Evolutionary conservation across 1,284 basidiomycete species (phyloP), one percentile per base, ranked within the genome.

Genomic region (Austroboletus niveus): DNA sequence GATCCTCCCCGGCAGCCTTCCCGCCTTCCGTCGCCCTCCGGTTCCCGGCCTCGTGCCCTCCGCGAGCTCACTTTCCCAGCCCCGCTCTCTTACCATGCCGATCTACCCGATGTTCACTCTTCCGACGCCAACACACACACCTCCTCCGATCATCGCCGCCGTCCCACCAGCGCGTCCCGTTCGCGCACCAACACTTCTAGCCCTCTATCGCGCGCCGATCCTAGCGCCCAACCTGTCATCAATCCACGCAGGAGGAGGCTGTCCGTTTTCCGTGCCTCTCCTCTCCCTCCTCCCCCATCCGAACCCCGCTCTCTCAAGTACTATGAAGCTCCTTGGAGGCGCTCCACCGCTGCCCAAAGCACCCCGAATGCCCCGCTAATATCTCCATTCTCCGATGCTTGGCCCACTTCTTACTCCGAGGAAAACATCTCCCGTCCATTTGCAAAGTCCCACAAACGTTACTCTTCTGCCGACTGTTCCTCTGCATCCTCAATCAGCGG

Each of bases 51-150:
- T 64, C 60, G 62, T 51, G 66, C 60, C 40, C 68, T 82, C 22
- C 79, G 82, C 40, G 81, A 87, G 56, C 76, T 89, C 51, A 79
- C 76, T 22, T 88, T 89, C 63, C 87, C 87, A 22, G 78, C 84
- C 6, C 65, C 65, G 0, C 65, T 66, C 3, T 69, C 68, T 27
- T 68, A 50, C 38, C 32, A 47, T 2, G 55, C 66, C 8, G 60
- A 70, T 29, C 30, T 54, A 14, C 44, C 48, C n/a, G 53, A 62
- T 15, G 42, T 38, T 17, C 50, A 47, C 5, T 10, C 52, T 15
- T 53, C 57, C 10, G 55, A 56, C 42, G 15, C 48, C 29, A 24
- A 5, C 22, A 24, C 22, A 24, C 51, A 53, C 29, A 52, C 22
- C 22, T 49, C 30, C 7, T 47, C 48, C 2, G 48, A 52, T 6